Conservation (phyloP, 345 rosid species). For the Salix caprea region DNA sequence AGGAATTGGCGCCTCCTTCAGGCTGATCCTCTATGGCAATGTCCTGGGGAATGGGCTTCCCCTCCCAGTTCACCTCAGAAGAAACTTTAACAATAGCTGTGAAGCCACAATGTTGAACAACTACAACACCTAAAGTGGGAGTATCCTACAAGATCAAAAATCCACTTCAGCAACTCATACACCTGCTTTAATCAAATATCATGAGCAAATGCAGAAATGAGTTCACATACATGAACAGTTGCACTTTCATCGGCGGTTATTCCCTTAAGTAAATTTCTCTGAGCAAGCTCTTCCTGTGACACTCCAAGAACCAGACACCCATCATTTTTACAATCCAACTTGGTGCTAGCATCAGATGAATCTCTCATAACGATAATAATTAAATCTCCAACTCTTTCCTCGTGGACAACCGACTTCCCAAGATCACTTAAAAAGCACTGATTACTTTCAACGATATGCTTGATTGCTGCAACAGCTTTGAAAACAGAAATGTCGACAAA, state of each 20-base stretch:
- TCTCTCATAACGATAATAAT: constrained; percentile 21
- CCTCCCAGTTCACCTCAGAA: constrained; percentile 25
- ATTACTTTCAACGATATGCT: constrained; percentile 12
- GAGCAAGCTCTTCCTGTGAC: constrained; percentile 31
- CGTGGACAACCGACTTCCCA: constrained; percentile 8
- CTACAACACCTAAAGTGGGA: constrained; percentile 31
- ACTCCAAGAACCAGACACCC: constrained; percentile 30
- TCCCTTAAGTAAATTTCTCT: constrained; percentile 30
- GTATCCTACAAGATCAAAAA: constrained; percentile 32
- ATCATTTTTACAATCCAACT: constrained; percentile 29
- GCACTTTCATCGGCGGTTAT: constrained; percentile 37
- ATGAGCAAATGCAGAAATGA: constrained; percentile 21
- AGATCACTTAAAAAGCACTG: constrained; percentile 6
- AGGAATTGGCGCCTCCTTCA: constrained; percentile 34
- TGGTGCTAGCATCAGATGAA: constrained; percentile 23
- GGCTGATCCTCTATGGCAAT: constrained; percentile 30
- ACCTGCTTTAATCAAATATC: constrained; percentile 21
- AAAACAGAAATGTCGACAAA: constrained; percentile 33
- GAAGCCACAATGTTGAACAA: constrained; percentile 32
- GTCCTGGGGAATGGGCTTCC: constrained; percentile 23
- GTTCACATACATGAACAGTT: constrained; percentile 29
- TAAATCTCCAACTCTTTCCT: constrained; percentile 28
- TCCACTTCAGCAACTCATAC: constrained; percentile 26
- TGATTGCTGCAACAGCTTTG: constrained; percentile 26
- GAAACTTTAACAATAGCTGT: constrained; percentile 32